phyloP scores from a whole-genome alignment of 495 filamentous ascomycete species.

The Platismatia glauca region DNA sequence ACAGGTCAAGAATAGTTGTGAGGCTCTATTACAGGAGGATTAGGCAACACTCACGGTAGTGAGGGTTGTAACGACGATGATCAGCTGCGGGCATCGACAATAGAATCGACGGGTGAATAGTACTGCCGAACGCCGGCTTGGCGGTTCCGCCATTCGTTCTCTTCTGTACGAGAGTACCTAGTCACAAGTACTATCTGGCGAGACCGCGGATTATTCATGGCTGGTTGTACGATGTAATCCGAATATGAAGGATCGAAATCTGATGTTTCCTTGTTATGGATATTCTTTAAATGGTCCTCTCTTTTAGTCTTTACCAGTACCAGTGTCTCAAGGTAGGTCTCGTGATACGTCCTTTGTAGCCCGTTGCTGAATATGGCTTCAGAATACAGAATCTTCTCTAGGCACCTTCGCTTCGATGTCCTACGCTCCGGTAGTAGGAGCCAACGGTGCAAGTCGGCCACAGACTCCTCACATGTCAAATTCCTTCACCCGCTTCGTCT shows the following conservation, averaged over 20 bases:
- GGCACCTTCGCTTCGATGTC: not conserved
- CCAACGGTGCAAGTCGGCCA: not conserved
- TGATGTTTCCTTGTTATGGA: not conserved
- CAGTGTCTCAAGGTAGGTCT: not conserved
- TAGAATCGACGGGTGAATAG: constrained; percentile 1
- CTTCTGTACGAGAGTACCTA: too few relatives aligned
- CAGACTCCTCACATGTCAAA: constrained; percentile 17
- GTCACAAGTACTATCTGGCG: too few relatives aligned
- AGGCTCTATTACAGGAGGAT: not conserved
- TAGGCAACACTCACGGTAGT: constrained; percentile 1
- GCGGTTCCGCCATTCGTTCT: not conserved
- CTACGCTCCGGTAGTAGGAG: not conserved
- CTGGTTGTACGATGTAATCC: not conserved
- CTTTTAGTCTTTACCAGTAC: not conserved
- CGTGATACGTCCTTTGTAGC: not conserved
- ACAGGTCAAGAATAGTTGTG: not conserved
- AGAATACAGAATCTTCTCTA: not conserved
- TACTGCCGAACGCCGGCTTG: constrained; percentile 7
- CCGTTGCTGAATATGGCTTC: not conserved
- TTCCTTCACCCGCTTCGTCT: constrained; percentile 33
- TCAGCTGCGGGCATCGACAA: not conserved
- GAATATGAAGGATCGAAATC: not conserved
- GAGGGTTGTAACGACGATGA: not conserved
- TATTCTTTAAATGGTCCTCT: not conserved
- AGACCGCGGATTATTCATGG: not conserved